These are phyloP conservation scores for Didymella arachidicola DNA, from an alignment of 2,329 filamentous ascomycete species.

Conservation along the genomic window DNA sequence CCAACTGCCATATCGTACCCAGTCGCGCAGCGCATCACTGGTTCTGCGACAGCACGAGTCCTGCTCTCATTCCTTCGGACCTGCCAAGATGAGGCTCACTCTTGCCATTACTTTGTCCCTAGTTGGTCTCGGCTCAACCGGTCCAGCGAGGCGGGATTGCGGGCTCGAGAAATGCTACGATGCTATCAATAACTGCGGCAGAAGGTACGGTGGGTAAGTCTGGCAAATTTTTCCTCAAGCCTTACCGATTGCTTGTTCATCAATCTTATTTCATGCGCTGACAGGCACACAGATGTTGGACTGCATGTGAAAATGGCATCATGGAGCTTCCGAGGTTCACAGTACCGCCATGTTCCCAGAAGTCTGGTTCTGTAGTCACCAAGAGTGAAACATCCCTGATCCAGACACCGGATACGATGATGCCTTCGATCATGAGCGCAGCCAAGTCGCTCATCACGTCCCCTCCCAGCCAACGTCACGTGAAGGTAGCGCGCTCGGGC, in stretches of 20 bases:
- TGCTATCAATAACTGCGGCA: slow-evolving; percentile 31
- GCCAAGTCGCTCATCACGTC: neutral
- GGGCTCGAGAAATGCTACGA: slow-evolving; percentile 28
- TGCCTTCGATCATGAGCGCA: neutral
- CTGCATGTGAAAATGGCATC: slow-evolving; percentile 17
- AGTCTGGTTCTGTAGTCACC: neutral
- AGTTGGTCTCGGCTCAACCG: slow-evolving; percentile 14
- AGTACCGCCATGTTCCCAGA: slow-evolving; percentile 2
- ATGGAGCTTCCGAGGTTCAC: slow-evolving; percentile 18
- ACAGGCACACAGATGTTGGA: slow-evolving; percentile 14
- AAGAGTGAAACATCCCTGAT: no score
- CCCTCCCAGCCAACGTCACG: neutral
- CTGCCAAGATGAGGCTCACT: neutral
- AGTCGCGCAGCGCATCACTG: neutral
- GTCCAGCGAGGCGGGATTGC: slow-evolving; percentile 30
- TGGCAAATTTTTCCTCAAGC: no score
- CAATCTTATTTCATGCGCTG: neutral
- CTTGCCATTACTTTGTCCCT: neutral
- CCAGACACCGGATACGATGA: neutral
- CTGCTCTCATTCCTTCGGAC: neutral
- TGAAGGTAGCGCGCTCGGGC: neutral
- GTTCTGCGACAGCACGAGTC: neutral
- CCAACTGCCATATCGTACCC: neutral
- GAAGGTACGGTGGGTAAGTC: slow-evolving; percentile 33
- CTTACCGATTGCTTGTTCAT: neutral